phyloP scores from a whole-genome alignment of 2,329 filamentous ascomycete species.

The Fusarium haematococcum region DNA sequence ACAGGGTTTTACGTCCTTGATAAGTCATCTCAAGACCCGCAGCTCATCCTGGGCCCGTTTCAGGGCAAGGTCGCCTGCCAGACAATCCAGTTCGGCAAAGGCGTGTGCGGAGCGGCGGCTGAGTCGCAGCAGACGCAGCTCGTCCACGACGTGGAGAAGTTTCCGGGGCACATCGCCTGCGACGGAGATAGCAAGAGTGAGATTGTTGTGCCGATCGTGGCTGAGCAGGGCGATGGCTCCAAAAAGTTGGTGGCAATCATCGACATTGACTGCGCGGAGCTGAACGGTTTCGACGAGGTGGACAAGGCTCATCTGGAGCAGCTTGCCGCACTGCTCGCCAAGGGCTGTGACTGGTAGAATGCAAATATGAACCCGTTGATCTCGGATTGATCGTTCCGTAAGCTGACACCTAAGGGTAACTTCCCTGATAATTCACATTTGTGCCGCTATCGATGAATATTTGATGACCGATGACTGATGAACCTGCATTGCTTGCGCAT shows the following conservation, averaged over 20 bases:
- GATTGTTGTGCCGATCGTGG: conserved; percentile 81
- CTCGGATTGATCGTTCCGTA: background rate
- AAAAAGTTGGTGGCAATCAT: conserved; percentile 77
- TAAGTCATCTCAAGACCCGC: conserved; percentile 54
- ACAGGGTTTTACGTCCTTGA: conserved; percentile 81
- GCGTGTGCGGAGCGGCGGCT: conserved; percentile 82
- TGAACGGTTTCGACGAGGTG: conserved; percentile 75
- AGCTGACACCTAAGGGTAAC: background rate
- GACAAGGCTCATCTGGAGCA: conserved; percentile 75
- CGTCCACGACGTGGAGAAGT: conserved; percentile 76
- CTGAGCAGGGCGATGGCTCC: conserved; percentile 44
- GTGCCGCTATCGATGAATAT: background rate
- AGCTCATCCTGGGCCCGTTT: conserved; percentile 83
- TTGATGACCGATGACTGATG: background rate
- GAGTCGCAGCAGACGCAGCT: conserved; percentile 71
- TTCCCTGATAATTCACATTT: background rate
- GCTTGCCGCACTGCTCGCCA: conserved; percentile 69
- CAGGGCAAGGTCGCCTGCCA: conserved; percentile 86
- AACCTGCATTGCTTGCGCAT: background rate
- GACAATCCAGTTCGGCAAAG: conserved; percentile 77
- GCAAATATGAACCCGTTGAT: background rate
- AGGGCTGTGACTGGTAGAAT: conserved; percentile 73
- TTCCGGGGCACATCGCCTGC: conserved; percentile 86
- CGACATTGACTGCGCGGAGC: conserved; percentile 79
- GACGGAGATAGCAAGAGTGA: conserved; percentile 82